Conservation (phyloP, 441 rosid genomes). For the Populus hybrid region DNA sequence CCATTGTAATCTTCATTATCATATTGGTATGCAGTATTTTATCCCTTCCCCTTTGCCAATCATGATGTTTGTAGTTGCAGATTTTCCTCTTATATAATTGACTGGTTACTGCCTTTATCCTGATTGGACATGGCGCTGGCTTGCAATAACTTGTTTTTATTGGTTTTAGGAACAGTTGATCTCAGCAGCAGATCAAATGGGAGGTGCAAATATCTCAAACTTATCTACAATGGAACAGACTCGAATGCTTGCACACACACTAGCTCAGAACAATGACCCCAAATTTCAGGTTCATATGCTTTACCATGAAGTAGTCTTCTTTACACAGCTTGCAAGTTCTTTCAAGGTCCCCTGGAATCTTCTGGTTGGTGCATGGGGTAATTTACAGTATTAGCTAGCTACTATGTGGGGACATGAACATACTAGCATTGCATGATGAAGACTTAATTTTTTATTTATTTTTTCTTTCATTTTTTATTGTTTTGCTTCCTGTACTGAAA, state of each 20-base stretch:
- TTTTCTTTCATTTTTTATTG: neutral
- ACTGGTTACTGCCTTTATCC: no score
- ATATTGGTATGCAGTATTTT: no score
- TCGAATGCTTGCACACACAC: constrained; percentile 88
- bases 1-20: neutral
- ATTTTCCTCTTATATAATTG: no score
- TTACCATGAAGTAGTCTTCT: constrained; percentile 6
- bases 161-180: constrained; percentile 61
- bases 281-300: constrained; percentile 81
- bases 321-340: constrained; percentile 4
- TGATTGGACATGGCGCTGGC: neutral
- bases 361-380: neutral
- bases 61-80: no score
- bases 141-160: neutral
- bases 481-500: constrained; percentile 14
- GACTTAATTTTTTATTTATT: neutral
- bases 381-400: neutral
- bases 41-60: no score
- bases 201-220: constrained; percentile 55
- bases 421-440: neutral
- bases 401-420: neutral
- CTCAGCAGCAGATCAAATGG: constrained; percentile 49
- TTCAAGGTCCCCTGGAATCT: constrained; percentile 11
- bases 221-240: constrained; percentile 96
- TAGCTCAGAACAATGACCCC: constrained; percentile 84